Evolutionary conservation across 768 basidiomycete genomes (phyloP).

Genomic region (Auricularia auricula-judae): DNA sequence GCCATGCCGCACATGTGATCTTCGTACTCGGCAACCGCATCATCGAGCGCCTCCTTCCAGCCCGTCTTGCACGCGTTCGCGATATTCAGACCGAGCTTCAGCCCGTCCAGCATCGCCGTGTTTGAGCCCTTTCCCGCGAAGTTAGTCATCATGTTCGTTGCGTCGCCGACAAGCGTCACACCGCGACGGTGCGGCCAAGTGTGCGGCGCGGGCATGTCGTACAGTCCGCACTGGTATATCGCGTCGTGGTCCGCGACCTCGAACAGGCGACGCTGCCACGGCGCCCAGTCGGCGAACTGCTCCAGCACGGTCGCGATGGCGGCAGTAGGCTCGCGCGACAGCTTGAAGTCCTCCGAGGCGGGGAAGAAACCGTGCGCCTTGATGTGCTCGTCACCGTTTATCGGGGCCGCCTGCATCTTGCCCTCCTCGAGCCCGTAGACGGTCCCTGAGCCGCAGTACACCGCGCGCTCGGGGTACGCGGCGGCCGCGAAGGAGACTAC

Average conservation of each 20-base stretch:
- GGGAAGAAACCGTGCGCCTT: slow-evolving; percentile 12
- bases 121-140: slow-evolving; percentile 28
- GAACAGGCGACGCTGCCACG: neutral
- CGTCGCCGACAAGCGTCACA: slow-evolving; percentile 22
- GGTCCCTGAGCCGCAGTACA: slow-evolving; percentile 18
- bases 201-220: slow-evolving; percentile 5
- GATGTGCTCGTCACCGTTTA: slow-evolving; percentile 18
- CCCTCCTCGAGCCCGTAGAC: slow-evolving; percentile 17
- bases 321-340: neutral
- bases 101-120: slow-evolving; percentile 16
- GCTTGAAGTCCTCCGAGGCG: neutral
- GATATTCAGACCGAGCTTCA: slow-evolving; percentile 5
- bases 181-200: slow-evolving; percentile 3
- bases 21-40: neutral
- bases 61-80: neutral
- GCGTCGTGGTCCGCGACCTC: neutral
- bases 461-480: slow-evolving; percentile 14
- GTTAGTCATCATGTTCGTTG: slow-evolving; percentile 25
- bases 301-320: neutral
- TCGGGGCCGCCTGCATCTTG: slow-evolving; percentile 20
- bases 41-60: neutral
- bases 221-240: neutral
- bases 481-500: slow-evolving; percentile 10
- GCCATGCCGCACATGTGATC: too few species aligned
- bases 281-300: neutral